Evolutionary conservation across 164 flowering plant genomes (phyloP).

Genomic region (Piper betle): DNA sequence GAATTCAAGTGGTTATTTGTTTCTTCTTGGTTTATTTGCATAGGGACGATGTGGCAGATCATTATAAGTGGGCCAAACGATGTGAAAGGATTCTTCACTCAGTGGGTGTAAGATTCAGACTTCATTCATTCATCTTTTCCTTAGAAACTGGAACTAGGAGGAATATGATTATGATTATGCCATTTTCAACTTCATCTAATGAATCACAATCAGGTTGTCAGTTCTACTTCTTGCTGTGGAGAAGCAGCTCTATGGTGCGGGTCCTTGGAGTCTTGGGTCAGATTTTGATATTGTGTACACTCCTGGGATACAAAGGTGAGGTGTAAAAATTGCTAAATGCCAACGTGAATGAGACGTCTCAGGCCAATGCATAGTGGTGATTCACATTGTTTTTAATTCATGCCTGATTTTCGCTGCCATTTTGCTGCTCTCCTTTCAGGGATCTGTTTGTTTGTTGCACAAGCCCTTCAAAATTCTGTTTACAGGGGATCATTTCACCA

Average conservation of each 20-base stretch:
- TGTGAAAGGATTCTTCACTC: constrained; percentile 41
- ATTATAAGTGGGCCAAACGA: constrained; percentile 37
- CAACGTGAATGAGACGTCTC: not conserved
- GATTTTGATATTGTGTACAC: constrained; percentile 38
- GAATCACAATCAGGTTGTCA: constrained; percentile 25
- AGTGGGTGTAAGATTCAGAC: constrained; percentile 19
- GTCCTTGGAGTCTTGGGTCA: constrained; percentile 41
- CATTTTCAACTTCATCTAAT: not conserved
- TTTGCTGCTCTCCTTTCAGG: constrained; percentile 21
- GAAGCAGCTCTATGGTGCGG: constrained; percentile 36
- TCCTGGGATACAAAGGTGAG: constrained; percentile 48
- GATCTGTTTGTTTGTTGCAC: constrained; percentile 41
- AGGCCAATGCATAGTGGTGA: not conserved
- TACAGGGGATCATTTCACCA: constrained; percentile 37
- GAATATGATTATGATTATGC: not conserved
- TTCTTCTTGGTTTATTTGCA: not conserved
- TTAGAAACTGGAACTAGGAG: not conserved
- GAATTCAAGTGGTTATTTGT: not conserved
- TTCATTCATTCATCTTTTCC: not conserved
- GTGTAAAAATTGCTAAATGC: constrained; percentile 5
- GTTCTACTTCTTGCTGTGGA: constrained; percentile 32
- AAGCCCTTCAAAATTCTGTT: constrained; percentile 34
- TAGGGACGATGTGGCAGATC: constrained; percentile 66
- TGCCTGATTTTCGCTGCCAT: not conserved
- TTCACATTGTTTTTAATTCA: not conserved